Evolutionary conservation across 371 early-diverging fungal genomes (phyloP).

Genomic region (Syncephalastrum racemosum): DNA sequence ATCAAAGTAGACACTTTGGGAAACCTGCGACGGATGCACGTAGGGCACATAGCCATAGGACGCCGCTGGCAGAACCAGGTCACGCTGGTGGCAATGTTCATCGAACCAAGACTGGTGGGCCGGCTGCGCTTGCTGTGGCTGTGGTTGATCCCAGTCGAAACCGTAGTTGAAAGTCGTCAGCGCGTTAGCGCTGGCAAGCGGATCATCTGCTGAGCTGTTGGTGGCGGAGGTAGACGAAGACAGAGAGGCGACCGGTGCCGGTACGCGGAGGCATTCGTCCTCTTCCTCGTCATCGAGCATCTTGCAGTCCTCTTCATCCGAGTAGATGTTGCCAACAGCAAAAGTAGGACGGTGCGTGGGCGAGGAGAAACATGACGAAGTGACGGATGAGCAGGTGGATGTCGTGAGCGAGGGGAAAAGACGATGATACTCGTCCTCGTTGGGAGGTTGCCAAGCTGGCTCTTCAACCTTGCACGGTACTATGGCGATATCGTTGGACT

Average conservation of each 20-base stretch:
- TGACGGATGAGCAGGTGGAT: constrained; percentile 9
- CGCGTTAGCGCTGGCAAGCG: constrained; percentile 2
- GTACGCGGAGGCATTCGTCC: not conserved
- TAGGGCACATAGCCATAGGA: not conserved
- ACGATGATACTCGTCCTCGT: too few species aligned
- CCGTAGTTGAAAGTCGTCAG: too few species aligned
- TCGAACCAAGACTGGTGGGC: too few species aligned
- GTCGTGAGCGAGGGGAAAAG: too few species aligned
- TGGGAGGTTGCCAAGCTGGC: too few species aligned
- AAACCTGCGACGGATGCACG: too few species aligned
- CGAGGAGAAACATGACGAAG: constrained; percentile 17
- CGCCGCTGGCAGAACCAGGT: not conserved
- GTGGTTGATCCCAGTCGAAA: too few species aligned
- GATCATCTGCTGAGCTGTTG: not conserved
- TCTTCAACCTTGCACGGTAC: too few species aligned
- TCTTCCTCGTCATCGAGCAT: constrained; percentile 5
- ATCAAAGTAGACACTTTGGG: too few species aligned
- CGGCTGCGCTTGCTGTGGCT: too few species aligned
- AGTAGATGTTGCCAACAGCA: constrained; percentile 3
- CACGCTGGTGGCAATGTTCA: not conserved
- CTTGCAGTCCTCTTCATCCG: constrained; percentile 7
- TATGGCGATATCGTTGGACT: too few species aligned
- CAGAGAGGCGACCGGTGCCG: constrained; percentile 10
- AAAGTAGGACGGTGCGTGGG: constrained; percentile 5
- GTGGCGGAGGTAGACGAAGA: constrained; percentile 12